Evolutionary conservation across 768 basidiomycete species (phyloP).

Genomic region (Auricularia cornea): DNA sequence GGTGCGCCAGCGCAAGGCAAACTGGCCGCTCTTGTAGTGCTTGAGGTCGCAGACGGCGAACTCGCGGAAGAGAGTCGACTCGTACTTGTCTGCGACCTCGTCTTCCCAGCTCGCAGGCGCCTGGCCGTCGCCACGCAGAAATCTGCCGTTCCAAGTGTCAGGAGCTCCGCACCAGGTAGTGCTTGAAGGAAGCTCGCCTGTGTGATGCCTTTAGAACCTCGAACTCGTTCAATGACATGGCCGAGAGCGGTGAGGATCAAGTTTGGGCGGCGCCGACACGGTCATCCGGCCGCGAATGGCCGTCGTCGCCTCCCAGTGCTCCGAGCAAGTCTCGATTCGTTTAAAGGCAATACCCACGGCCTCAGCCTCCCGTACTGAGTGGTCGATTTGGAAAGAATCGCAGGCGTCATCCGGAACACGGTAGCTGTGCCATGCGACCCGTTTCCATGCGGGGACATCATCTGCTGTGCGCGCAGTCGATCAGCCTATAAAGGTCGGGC

Average conservation of each 20-base stretch:
- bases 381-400: too few species aligned
- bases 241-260: slow-evolving; percentile 35
- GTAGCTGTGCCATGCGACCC: background rate
- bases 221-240: slow-evolving; percentile 49
- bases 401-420: background rate
- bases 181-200: slow-evolving; percentile 33
- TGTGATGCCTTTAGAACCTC: slow-evolving; percentile 70
- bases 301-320: too few species aligned
- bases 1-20: slow-evolving; percentile 90
- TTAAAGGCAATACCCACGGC: too few species aligned
- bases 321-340: too few species aligned
- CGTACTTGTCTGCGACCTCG: slow-evolving; percentile 80
- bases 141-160: slow-evolving; percentile 37
- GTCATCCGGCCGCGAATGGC: background rate
- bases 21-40: slow-evolving; percentile 89
- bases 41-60: slow-evolving; percentile 90
- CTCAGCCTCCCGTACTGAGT: too few species aligned
- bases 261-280: background rate
- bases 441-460: background rate
- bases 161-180: background rate
- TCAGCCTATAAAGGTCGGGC: background rate
- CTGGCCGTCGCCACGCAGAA: slow-evolving; percentile 53
- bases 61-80: slow-evolving; percentile 80
- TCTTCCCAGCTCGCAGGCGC: slow-evolving; percentile 64
- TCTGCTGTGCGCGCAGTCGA: background rate